Base-by-base conservation (phyloP, 345 rosid genomes). In the Linum trigynum region DNA sequence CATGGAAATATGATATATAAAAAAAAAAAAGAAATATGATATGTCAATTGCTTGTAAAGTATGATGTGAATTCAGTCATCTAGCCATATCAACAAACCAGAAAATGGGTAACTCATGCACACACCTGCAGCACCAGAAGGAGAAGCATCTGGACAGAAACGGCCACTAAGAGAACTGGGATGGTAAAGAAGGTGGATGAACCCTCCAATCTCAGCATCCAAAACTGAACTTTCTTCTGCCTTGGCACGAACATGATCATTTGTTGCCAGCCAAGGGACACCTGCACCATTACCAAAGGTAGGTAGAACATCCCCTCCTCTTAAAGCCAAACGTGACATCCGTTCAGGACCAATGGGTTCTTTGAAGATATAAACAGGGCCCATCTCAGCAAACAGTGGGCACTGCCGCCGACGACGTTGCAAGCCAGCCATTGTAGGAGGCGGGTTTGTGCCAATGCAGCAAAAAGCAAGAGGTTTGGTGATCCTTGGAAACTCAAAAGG, bases 381-480 rank as follows among this genome's bases (percentile, higher is more conserved):
- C 92, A 91, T 89, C 84, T 94, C 99, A 61, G 99, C 99, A 84
- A 94, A 94, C 72, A 94, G 75, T 68, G 99, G 97, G 73, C 96
- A 91, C 68, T 91, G 99, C 64, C 99, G 90, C 36, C 95, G 97
- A n/a, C 95, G 96, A 39, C 96, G 97, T 75, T 94, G 99, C 70
- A 94, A 83, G 66, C 97, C 99, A 71, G 99, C 96, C 84, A 94
- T 84, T 43, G 96, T 91, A 64, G 99, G 96, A 72, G 99, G 97
- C 36, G 99, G 97, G 72, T 94, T 94, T 70, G 99, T 94, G 59
- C 99, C 99, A 61, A 91, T 84, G 84, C 99, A 91, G 80, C 97
- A 94, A 80, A 94, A 94, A 15, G 97, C 84, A 67, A 91, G 95
- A 32, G 99, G 87, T 78, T 91, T 94, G 65, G 97, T 84, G 74